Evolutionary conservation across 169 alveolate species (phyloP).

Genomic region (Besnoitia besnoiti): DNA sequence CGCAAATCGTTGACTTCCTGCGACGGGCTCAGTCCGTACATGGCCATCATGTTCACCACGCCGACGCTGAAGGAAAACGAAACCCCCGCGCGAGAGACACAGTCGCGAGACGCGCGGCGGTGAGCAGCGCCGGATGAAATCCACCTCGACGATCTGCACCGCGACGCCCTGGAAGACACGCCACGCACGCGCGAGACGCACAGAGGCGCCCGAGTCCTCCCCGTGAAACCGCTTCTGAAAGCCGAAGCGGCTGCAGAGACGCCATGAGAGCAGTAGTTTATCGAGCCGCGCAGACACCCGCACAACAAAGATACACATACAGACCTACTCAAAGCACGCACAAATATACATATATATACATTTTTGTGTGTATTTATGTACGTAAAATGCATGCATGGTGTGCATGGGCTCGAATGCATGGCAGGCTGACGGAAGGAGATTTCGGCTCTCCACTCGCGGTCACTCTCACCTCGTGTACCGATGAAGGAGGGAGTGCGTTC

Average conservation of each 20-base stretch:
- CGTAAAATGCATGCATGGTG: background rate
- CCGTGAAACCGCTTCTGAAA: too few species aligned
- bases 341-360: background rate
- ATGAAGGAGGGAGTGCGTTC: background rate
- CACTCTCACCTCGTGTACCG: constrained; percentile 27
- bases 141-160: too few species aligned
- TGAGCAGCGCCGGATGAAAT: too few species aligned
- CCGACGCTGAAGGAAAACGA: background rate
- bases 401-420: background rate
- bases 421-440: background rate
- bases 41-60: constrained; percentile 37
- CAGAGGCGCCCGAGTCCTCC: too few species aligned
- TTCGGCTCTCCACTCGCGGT: background rate
- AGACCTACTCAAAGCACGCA: background rate
- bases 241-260: too few species aligned
- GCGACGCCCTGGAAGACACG: too few species aligned
- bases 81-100: too few species aligned
- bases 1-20: constrained; percentile 52
- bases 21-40: constrained; percentile 29
- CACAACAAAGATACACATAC: too few species aligned
- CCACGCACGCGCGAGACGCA: too few species aligned
- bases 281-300: too few species aligned
- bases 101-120: too few species aligned
- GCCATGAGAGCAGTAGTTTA: too few species aligned
- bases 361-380: background rate